These are phyloP conservation scores for Apiospora aurea DNA, from an alignment of 2,329 filamentous ascomycete species.

Conservation along the genomic window DNA sequence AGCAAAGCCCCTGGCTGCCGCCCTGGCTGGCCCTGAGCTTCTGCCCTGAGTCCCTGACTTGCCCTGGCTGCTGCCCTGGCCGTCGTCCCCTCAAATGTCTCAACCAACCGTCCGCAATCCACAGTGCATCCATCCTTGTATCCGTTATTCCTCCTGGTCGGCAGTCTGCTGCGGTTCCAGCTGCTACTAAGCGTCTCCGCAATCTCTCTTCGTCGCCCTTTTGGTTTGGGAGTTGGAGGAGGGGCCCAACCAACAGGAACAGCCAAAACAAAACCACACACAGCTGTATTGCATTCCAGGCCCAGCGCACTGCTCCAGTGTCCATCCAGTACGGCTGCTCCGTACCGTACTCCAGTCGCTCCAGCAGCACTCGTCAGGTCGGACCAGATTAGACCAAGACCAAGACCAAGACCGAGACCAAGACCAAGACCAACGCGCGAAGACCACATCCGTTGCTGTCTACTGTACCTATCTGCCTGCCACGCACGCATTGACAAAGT, in stretches of 20 bases:
- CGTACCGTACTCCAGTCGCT: not conserved
- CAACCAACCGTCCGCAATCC: conserved; percentile 7
- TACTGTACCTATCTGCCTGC: not conserved
- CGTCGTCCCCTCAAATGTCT: conserved; percentile 13
- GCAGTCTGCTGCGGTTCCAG: not conserved
- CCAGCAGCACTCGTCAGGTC: not conserved
- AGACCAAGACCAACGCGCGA: conserved; percentile 17
- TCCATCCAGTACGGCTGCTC: no score
- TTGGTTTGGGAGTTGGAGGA: conserved; percentile 11
- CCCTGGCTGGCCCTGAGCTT: not conserved
- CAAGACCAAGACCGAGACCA: not conserved
- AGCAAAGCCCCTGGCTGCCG: not conserved
- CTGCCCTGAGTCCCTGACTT: not conserved
- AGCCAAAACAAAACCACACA: not conserved
- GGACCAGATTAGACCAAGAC: not conserved
- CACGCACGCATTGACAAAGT: conserved; percentile 15
- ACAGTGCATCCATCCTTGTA: conserved; percentile 16
- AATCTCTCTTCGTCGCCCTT: conserved; percentile 1
- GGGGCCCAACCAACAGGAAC: conserved; percentile 9
- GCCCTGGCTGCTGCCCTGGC: not conserved
- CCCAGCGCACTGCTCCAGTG: no score
- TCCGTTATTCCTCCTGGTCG: conserved; percentile 11
- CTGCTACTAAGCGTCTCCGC: conserved; percentile 13
- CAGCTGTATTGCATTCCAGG: no score
- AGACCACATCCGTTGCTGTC: conserved; percentile 13